phyloP scores from a whole-genome alignment of 2,329 filamentous ascomycete genomes.

The Aspergillus pseudonomiae region DNA sequence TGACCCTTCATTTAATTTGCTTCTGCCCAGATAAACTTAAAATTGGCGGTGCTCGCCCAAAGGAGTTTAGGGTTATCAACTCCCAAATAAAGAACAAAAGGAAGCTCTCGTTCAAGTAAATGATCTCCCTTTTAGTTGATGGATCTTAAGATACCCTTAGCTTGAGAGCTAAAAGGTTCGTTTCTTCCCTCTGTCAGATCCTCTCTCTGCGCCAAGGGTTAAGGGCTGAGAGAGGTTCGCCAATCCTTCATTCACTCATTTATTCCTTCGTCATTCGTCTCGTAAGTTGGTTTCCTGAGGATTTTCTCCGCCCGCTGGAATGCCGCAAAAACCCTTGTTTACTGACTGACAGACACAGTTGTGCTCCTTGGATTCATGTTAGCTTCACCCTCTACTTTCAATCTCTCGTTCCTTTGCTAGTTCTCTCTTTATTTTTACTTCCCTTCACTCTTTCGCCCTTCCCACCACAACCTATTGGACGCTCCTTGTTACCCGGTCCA shows the following conservation, averaged over 20 bases:
- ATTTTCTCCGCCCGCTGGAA: slow-evolving; percentile 15
- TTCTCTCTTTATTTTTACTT: slow-evolving; percentile 12
- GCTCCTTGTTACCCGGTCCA: neutral
- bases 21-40: neutral
- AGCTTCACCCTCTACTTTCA: slow-evolving; percentile 9
- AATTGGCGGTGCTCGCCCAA: neutral
- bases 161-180: slow-evolving; percentile 8
- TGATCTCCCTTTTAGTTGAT: slow-evolving; percentile 4
- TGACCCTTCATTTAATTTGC: neutral
- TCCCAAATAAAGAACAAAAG: neutral
- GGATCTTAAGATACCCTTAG: slow-evolving; percentile 8
- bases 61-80: neutral
- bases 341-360: slow-evolving; percentile 5
- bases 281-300: neutral
- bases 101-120: neutral
- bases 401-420: slow-evolving; percentile 1
- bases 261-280: neutral
- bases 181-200: slow-evolving; percentile 11
- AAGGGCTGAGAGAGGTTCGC: slow-evolving; percentile 8
- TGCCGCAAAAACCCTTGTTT: slow-evolving; percentile 7
- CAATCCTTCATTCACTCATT: slow-evolving; percentile 6
- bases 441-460: slow-evolving; percentile 13
- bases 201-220: slow-evolving; percentile 7
- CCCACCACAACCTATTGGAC: slow-evolving; percentile 4
- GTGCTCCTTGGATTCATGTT: slow-evolving; percentile 9